These are phyloP conservation scores for Neurospora hispaniola DNA, from an alignment of 495 filamentous ascomycete species.

Conservation along the genomic window DNA sequence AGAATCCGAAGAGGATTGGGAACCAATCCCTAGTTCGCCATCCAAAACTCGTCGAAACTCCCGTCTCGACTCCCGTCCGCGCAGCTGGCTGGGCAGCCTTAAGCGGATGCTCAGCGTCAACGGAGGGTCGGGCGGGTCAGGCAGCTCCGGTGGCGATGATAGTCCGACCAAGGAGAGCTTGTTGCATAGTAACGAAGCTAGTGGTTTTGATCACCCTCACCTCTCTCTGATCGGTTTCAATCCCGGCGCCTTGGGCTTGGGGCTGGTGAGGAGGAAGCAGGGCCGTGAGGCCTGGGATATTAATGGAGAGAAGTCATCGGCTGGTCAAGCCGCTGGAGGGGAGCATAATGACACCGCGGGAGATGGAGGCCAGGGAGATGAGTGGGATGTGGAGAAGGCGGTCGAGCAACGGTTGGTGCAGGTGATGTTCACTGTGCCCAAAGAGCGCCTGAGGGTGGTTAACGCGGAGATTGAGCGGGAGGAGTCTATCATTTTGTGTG, in stretches of 20 bases:
- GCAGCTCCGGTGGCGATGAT: slow-evolving; percentile 9
- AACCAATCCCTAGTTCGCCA: neutral
- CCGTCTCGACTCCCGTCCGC: slow-evolving; percentile 4
- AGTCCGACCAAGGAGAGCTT: slow-evolving; percentile 15
- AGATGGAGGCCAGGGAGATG: slow-evolving; percentile 29
- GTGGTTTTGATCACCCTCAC: neutral
- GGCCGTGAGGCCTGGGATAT: slow-evolving; percentile 33
- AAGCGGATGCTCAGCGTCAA: slow-evolving; percentile 30
- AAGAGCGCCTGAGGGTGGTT: slow-evolving; percentile 73
- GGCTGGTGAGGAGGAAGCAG: slow-evolving; percentile 28
- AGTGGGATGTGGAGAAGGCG: slow-evolving; percentile 85
- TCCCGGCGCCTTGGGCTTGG: neutral
- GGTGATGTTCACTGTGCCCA: slow-evolving; percentile 88
- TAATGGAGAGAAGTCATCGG: neutral
- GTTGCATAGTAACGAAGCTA: slow-evolving; percentile 9
- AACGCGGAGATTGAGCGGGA: slow-evolving; percentile 51
- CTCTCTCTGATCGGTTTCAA: neutral
- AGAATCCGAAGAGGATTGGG: neutral
- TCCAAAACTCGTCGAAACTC: neutral
- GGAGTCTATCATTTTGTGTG: slow-evolving; percentile 12
- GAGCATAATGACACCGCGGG: neutral
- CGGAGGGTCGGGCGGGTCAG: slow-evolving; percentile 8
- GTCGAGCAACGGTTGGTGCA: slow-evolving; percentile 75
- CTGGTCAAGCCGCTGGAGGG: neutral
- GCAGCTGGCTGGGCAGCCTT: slow-evolving; percentile 41